Conservation (phyloP, 352 stramenopile species). For the Phytophthora cryptogea region DNA sequence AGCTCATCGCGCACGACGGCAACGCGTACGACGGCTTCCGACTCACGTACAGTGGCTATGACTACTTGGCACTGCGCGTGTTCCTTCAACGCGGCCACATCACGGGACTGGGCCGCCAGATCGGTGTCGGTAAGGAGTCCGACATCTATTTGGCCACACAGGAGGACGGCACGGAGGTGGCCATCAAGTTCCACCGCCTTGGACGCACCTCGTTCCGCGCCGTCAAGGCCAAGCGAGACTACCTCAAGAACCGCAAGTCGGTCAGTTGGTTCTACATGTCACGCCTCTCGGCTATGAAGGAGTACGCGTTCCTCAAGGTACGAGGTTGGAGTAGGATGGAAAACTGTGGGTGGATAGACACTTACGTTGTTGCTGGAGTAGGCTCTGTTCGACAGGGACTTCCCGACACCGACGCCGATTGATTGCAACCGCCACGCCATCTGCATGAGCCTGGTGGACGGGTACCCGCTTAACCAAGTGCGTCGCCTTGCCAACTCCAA, state of each 20-base stretch:
- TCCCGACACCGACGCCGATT: conserved; percentile 97
- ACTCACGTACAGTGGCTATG: conserved; percentile 99
- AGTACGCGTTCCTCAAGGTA: conserved; percentile 99
- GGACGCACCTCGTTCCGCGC: conserved; percentile 98
- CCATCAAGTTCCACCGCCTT: conserved; percentile 99
- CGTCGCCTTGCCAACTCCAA: conserved; percentile 92
- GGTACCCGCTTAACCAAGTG: conserved; percentile 96
- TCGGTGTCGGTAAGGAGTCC: conserved; percentile 99
- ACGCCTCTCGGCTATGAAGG: conserved; percentile 97
- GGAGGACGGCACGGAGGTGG: conserved; percentile 95
- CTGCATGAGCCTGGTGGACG: conserved; percentile 96
- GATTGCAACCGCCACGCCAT: conserved; percentile 98
- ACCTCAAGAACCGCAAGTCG: conserved; percentile 96
- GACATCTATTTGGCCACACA: conserved; percentile 98
- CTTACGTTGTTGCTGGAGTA: conserved; percentile 24
- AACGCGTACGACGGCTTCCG: conserved; percentile 97
- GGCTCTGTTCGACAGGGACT: conserved; percentile 95
- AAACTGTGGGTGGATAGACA: background rate
- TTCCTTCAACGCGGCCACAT: conserved; percentile 95
- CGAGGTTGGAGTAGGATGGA: background rate
- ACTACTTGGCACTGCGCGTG: conserved; percentile 97
- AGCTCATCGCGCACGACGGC: conserved; percentile 98
- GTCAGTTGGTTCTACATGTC: conserved; percentile 99
- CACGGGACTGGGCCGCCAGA: conserved; percentile 90
- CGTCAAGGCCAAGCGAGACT: conserved; percentile 98